These are phyloP conservation scores for Actinomortierella ambigua DNA, from an alignment of 371 early-diverging fungal species.

Conservation along the genomic window DNA sequence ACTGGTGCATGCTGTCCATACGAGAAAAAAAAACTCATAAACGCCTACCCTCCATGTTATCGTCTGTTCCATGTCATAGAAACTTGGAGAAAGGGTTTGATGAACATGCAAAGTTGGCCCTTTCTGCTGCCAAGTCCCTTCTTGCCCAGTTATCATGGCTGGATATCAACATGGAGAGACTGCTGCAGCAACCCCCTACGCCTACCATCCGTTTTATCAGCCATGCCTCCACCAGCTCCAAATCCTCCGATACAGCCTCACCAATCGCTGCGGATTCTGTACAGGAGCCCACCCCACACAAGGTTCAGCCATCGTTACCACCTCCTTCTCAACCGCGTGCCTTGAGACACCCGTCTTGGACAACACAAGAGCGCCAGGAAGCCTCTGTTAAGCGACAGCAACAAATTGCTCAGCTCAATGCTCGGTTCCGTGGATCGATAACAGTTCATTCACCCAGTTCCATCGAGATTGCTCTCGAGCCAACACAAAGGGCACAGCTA, in stretches of 20 bases:
- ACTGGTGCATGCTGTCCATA: too few species aligned
- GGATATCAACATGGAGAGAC: conserved; percentile 58
- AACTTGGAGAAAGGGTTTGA: conserved; percentile 57
- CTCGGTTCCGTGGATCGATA: conserved; percentile 53
- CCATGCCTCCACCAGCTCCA: conserved; percentile 10
- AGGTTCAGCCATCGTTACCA: conserved; percentile 11
- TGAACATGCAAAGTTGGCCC: conserved; percentile 17
- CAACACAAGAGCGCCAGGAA: conserved; percentile 21
- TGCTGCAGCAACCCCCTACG: conserved; percentile 62
- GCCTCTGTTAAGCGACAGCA: conserved; percentile 45
- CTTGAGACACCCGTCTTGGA: conserved; percentile 3
- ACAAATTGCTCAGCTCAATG: conserved; percentile 50
- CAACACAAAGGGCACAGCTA: conserved; percentile 13
- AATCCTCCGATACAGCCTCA: background rate
- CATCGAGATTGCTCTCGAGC: conserved; percentile 23
- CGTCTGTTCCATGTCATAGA: conserved; percentile 25
- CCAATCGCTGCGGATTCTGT: background rate
- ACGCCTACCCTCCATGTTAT: too few species aligned
- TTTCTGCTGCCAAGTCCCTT: conserved; percentile 44
- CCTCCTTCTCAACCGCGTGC: conserved; percentile 3
- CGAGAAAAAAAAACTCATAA: too few species aligned
- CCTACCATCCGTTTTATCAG: conserved; percentile 59
- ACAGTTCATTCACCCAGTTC: conserved; percentile 36
- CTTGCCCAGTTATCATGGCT: conserved; percentile 64
- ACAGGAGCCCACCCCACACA: conserved; percentile 1